Conservation (phyloP, 1,284 basidiomycete species). For the Apiotrichum mycotoxinovorans region DNA sequence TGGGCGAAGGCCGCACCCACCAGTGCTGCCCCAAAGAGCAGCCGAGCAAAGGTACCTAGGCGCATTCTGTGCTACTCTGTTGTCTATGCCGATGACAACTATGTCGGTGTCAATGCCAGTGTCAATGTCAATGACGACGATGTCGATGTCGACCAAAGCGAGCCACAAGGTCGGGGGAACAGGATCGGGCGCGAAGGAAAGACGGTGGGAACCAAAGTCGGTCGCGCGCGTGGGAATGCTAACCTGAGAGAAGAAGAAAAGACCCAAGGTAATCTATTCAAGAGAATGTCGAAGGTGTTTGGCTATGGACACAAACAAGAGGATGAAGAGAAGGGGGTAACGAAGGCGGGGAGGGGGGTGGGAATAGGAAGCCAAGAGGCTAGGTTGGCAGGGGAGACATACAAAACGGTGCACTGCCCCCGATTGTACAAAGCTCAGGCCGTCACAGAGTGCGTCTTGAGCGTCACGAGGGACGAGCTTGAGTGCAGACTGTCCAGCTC, state of each 20-base stretch:
- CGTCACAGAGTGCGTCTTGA: background rate
- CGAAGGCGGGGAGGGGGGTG: too few relatives aligned
- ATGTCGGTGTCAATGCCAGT: too few relatives aligned
- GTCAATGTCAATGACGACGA: too few relatives aligned
- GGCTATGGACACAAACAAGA: background rate
- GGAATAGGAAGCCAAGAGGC: background rate
- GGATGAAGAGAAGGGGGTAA: too few relatives aligned
- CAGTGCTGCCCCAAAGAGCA: background rate
- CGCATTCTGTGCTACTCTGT: slow-evolving; percentile 5
- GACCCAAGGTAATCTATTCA: too few relatives aligned
- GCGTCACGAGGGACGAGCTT: background rate
- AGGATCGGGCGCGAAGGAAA: background rate
- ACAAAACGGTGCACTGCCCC: background rate
- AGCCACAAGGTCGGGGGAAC: too few relatives aligned
- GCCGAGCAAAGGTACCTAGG: slow-evolving; percentile 1
- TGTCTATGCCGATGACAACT: background rate
- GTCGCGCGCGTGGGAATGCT: background rate
- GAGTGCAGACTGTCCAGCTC: background rate
- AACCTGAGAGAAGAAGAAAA: background rate
- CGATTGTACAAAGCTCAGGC: background rate
- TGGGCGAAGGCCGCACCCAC: slow-evolving; percentile 5
- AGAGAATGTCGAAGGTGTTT: background rate
- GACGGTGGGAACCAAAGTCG: background rate
- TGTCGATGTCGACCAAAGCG: too few relatives aligned
- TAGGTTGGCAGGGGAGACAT: background rate